phyloP scores from a whole-genome alignment of 2,329 filamentous ascomycete genomes.

The Arthrobotrys entomopaga region DNA sequence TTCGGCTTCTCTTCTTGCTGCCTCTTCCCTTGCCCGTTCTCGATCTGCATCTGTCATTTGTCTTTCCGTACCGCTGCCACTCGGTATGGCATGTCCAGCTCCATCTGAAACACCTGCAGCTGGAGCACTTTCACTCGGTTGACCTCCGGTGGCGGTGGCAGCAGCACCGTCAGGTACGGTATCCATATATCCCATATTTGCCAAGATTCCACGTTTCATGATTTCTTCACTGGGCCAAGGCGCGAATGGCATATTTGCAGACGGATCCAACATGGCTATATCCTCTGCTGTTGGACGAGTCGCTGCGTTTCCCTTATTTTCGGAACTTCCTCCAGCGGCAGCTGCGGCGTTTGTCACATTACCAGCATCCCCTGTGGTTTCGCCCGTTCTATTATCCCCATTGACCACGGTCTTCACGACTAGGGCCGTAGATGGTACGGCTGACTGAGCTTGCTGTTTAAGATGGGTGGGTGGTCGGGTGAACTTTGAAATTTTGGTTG shows the following conservation, averaged over 20 bases:
- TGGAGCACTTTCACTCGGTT: conserved; percentile 60
- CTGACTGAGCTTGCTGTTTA: conserved; percentile 56
- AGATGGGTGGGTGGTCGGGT: conserved; percentile 74
- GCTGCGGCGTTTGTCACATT: neutral
- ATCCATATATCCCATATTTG: conserved; percentile 63
- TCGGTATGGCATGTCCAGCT: conserved; percentile 56
- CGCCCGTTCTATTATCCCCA: conserved; percentile 13
- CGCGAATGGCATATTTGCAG: conserved; percentile 71
- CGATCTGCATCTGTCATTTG: conserved; percentile 61
- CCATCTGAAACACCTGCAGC: conserved; percentile 56
- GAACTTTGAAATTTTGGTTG: conserved; percentile 80
- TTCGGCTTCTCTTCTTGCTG: conserved; percentile 55
- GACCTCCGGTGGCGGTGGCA: conserved; percentile 67
- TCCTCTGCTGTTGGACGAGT: conserved; percentile 61
- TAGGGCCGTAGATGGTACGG: conserved; percentile 9
- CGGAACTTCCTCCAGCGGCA: conserved; percentile 52
- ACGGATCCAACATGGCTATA: conserved; percentile 66
- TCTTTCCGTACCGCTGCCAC: conserved; percentile 57
- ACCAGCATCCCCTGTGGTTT: neutral
- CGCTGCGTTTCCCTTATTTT: conserved; percentile 34
- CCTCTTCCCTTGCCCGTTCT: conserved; percentile 57
- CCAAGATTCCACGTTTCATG: conserved; percentile 75
- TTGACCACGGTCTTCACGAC: conserved; percentile 42
- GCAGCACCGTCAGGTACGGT: conserved; percentile 67
- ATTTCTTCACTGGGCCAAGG: conserved; percentile 80